Evolutionary conservation across 371 early-diverging fungal species (phyloP).

Genomic region (Choanephora cucurbitarum): DNA sequence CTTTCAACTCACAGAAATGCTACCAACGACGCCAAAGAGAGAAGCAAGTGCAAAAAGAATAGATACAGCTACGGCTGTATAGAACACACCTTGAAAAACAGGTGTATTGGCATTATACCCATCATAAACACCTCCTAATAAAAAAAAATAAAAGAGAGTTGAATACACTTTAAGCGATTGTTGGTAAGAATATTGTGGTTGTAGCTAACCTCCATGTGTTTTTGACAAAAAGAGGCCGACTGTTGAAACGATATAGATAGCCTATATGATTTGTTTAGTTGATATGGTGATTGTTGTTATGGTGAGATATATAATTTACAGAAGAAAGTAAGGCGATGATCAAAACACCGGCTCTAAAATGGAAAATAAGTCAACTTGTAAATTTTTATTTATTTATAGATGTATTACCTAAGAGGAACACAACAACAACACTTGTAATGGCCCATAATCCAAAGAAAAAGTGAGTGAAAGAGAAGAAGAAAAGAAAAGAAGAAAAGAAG

Average conservation of each 20-base stretch:
- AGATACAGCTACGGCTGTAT: slow-evolving; percentile 22
- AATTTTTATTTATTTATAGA: not conserved
- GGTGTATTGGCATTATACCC: not conserved
- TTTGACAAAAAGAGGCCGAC: slow-evolving; percentile 17
- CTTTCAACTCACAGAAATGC: slow-evolving; percentile 31
- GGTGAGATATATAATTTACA: too few species aligned
- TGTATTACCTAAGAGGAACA: slow-evolving; percentile 25
- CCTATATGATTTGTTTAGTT: slow-evolving; percentile 8
- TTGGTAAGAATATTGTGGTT: not conserved
- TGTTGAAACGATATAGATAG: slow-evolving; percentile 18
- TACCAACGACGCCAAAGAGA: slow-evolving; percentile 33
- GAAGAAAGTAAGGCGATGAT: slow-evolving; percentile 30
- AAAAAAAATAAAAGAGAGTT: not conserved
- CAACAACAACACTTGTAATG: slow-evolving; percentile 30
- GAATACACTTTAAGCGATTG: too few species aligned
- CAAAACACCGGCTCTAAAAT: slow-evolving; percentile 31
- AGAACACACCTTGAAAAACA: slow-evolving; percentile 11
- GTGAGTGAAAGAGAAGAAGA: not conserved
- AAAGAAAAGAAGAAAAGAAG: not conserved
- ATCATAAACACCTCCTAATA: not conserved
- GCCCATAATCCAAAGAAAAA: slow-evolving; percentile 17
- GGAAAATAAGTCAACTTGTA: not conserved
- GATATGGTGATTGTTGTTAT: not conserved
- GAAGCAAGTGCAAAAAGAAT: slow-evolving; percentile 28
- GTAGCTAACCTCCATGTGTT: slow-evolving; percentile 5